phyloP scores from a whole-genome alignment of 2,329 filamentous ascomycete species.

The Epicoccum nigrum region DNA sequence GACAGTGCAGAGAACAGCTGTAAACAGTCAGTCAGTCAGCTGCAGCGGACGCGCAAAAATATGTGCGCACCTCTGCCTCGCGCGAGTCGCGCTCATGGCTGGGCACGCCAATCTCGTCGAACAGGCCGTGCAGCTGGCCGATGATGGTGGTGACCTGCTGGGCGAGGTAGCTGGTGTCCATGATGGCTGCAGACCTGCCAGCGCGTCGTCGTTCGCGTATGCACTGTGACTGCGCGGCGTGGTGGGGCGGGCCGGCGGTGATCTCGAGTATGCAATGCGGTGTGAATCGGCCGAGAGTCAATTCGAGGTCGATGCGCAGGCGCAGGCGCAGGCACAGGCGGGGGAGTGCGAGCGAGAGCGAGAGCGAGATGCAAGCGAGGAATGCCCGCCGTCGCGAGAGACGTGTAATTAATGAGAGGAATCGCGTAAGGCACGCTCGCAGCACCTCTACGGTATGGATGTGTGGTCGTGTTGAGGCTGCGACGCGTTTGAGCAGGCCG shows the following conservation, averaged over 20 bases:
- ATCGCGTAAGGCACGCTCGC: conserved; percentile 13
- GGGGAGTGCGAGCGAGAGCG: neutral
- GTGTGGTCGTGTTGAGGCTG: conserved; percentile 9
- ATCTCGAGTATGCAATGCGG: conserved; percentile 25
- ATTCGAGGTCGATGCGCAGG: conserved; percentile 6
- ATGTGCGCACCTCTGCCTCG: conserved; percentile 75
- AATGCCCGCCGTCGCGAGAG: conserved; percentile 15
- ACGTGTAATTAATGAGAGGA: conserved; percentile 18
- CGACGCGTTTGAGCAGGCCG: conserved; percentile 10
- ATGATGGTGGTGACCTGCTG: conserved; percentile 96
- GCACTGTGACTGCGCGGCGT: conserved; percentile 36
- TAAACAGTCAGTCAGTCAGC: conserved; percentile 27
- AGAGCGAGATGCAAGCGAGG: conserved; percentile 8
- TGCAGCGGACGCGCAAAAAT: neutral
- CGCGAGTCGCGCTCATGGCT: conserved; percentile 88
- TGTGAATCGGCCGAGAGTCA: conserved; percentile 9
- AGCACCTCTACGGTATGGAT: conserved; percentile 10
- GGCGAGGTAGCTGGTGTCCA: conserved; percentile 91
- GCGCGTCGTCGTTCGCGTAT: conserved; percentile 42
- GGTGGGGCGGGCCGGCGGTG: conserved; percentile 28
- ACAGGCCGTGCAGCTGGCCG: conserved; percentile 88
- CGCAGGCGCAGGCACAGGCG: no score
- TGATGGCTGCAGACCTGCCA: conserved; percentile 53
- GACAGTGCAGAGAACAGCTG: conserved; percentile 92
- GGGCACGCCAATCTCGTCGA: conserved; percentile 97